A percentile compares a stretch with the other conserved stretches of the same genome.
phyloP scores from a whole-genome alignment of 768 basidiomycete species.

The Erythrobasidium yunnanense region DNA sequence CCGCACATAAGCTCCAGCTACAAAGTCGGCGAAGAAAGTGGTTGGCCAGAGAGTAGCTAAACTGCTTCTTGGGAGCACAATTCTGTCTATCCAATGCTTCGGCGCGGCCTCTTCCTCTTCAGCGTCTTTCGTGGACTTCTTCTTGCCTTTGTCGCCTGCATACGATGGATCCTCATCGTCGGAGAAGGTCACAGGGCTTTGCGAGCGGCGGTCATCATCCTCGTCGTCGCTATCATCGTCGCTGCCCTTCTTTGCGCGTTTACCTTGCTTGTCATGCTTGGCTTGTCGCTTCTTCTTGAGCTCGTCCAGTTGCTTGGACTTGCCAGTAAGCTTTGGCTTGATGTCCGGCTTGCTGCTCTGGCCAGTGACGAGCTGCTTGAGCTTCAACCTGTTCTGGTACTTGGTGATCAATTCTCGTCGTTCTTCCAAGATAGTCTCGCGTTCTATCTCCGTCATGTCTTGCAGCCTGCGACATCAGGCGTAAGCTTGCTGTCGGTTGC shows the following conservation, averaged over 20 bases:
- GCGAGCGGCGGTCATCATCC: neutral
- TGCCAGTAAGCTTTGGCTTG: neutral
- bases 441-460: constrained; percentile 23
- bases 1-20: constrained; percentile 51
- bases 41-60: constrained; percentile 61
- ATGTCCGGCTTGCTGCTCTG: neutral
- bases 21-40: constrained; percentile 77
- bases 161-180: constrained; percentile 55
- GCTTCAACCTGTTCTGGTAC: neutral
- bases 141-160: constrained; percentile 54
- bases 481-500: neutral
- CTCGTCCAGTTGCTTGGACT: constrained; percentile 23
- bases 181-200: constrained; percentile 47
- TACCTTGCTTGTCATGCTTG: constrained; percentile 16
- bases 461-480: neutral
- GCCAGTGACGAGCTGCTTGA: constrained; percentile 16
- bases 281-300: constrained; percentile 24
- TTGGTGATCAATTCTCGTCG: constrained; percentile 14
- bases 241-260: neutral
- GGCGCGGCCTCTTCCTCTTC: constrained; percentile 48
- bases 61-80: constrained; percentile 57
- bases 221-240: constrained; percentile 23
- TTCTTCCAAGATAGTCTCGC: constrained; percentile 19
- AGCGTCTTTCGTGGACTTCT: constrained; percentile 38
- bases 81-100: constrained; percentile 52